Evolutionary conservation across 2,329 filamentous ascomycete species (phyloP).

Genomic region (Tolypocladium amazonense): DNA sequence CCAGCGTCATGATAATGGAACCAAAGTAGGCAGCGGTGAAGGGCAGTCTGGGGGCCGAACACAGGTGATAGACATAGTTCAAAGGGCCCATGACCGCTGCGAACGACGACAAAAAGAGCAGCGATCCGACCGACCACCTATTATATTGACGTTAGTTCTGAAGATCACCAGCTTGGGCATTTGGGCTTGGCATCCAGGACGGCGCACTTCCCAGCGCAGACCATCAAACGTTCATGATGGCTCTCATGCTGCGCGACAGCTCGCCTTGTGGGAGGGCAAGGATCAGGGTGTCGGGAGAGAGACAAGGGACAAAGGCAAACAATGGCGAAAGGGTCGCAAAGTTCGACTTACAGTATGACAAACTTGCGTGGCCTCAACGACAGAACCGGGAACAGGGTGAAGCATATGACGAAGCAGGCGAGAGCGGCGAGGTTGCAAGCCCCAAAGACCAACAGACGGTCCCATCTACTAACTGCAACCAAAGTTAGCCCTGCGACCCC

Average conservation of each 20-base stretch:
- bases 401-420: constrained; percentile 88
- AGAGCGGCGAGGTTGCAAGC: constrained; percentile 83
- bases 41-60: constrained; percentile 74
- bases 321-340: constrained; percentile 4
- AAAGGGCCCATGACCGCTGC: constrained; percentile 87
- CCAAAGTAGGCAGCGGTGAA: constrained; percentile 95
- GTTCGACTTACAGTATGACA: constrained; percentile 82
- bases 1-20: constrained; percentile 79
- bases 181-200: background rate
- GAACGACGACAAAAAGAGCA: constrained; percentile 85
- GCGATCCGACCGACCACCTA: constrained; percentile 91
- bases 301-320: constrained; percentile 3
- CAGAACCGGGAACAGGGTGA: constrained; percentile 78
- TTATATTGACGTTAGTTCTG: constrained; percentile 13
- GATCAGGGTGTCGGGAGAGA: background rate
- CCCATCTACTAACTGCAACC: constrained; percentile 84
- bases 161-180: constrained; percentile 2
- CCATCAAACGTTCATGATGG: background rate
- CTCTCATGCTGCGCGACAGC: background rate
- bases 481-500: constrained; percentile 23
- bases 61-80: constrained; percentile 72
- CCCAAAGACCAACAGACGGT: constrained; percentile 83
- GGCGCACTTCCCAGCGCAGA: background rate
- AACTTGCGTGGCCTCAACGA: constrained; percentile 82
- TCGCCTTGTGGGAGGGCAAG: constrained; percentile 4